A percentile compares a stretch with the other conserved stretches of the same genome.
These are phyloP conservation scores for Buxus sempervirens DNA, from an alignment of 164 flowering plant species.

Conservation along the genomic window DNA sequence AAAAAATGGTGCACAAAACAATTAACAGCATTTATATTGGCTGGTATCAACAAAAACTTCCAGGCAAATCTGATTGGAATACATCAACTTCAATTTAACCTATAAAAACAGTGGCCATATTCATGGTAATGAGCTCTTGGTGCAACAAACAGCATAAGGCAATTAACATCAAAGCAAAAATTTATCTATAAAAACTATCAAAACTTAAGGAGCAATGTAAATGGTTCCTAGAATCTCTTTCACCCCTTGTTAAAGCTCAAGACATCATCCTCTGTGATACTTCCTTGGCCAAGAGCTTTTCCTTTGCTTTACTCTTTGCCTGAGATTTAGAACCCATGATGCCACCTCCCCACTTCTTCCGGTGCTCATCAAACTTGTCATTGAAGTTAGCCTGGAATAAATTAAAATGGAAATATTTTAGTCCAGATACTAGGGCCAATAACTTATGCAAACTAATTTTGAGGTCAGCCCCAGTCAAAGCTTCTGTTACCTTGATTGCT, in stretches of 20 bases:
- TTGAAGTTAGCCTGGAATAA: slow-evolving; percentile 20
- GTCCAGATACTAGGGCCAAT: no score
- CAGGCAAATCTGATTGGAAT: no score
- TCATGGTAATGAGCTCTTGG: no score
- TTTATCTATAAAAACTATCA: background rate
- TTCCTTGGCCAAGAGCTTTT: slow-evolving; percentile 61
- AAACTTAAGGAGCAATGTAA: background rate
- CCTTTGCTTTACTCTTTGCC: slow-evolving; percentile 77
- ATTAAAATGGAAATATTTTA: background rate
- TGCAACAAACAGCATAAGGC: no score
- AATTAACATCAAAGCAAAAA: no score
- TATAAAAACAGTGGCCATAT: no score
- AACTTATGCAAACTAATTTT: background rate
- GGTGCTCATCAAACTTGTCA: slow-evolving; percentile 52
- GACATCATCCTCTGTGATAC: slow-evolving; percentile 71
- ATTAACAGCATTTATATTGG: no score
- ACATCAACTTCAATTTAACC: no score
- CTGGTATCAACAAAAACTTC: no score
- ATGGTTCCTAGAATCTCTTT: background rate
- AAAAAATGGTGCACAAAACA: no score
- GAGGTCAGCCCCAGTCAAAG: background rate
- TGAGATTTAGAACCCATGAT: slow-evolving; percentile 83
- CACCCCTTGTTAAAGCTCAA: slow-evolving; percentile 3
- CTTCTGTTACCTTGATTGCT: slow-evolving; percentile 60
- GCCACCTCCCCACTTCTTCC: slow-evolving; percentile 94